phyloP scores from a whole-genome alignment of 2,329 filamentous ascomycete species.

The Didymosphaeria variabile region DNA sequence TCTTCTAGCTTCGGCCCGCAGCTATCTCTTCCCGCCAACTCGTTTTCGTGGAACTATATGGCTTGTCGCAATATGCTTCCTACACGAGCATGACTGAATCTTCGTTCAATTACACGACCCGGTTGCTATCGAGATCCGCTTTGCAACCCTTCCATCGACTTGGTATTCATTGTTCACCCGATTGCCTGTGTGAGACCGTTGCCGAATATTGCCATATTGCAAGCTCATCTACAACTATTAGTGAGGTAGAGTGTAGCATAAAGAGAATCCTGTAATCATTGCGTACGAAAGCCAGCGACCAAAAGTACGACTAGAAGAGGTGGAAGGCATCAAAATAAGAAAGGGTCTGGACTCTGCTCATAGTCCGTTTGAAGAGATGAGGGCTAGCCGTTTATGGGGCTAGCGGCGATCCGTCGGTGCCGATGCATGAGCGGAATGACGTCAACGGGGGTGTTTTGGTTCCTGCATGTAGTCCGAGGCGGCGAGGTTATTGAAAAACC shows the following conservation, averaged over 20 bases:
- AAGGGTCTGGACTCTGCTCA: background rate
- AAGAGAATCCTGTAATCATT: too few relatives aligned
- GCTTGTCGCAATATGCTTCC: background rate
- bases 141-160: too few relatives aligned
- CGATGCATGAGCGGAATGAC: slow-evolving; percentile 3
- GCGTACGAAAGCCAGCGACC: background rate
- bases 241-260: background rate
- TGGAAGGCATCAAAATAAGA: too few relatives aligned
- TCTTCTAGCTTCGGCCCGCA: too few relatives aligned
- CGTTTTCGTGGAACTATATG: too few relatives aligned
- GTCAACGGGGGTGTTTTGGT: slow-evolving; percentile 10
- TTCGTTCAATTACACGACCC: too few relatives aligned
- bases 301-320: too few relatives aligned
- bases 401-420: background rate
- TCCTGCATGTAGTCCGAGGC: slow-evolving; percentile 6
- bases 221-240: background rate
- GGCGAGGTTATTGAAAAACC: slow-evolving; percentile 5
- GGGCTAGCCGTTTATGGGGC: background rate
- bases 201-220: background rate
- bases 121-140: too few relatives aligned
- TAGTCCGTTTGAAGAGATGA: background rate
- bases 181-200: too few relatives aligned
- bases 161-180: too few relatives aligned
- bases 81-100: background rate
- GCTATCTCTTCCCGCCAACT: too few relatives aligned